Base-by-base conservation (phyloP, 2,329 filamentous ascomycete species). In the Achaetomium macrosporum region DNA sequence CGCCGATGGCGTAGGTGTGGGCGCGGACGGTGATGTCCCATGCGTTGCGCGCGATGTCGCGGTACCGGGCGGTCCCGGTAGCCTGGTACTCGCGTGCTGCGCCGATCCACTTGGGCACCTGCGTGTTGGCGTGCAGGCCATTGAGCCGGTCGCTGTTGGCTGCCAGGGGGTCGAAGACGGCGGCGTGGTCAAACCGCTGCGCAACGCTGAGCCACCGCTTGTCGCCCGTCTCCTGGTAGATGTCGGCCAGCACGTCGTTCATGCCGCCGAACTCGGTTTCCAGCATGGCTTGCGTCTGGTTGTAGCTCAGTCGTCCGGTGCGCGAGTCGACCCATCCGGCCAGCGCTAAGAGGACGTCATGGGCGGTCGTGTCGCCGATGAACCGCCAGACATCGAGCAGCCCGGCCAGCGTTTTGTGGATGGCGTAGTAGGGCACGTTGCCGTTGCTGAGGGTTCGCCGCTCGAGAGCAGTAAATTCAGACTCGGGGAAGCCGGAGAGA, bases 71-170 rank as follows among this genome's bases (percentile, higher is more conserved):
- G 8, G 66, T 67, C 2, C 75, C 75, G 0, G 75, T 76, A 2
- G 73, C 71, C 54, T 75, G 74, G 62, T 73, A 79, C 61, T 78
- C 72, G 2, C 69, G 68, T 0, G 69, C 65, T 1, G 74, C 74
- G 9, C 76, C 76, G 13, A 79, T 76, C 74, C 75, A 78, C 54
- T 79, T 79, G 2, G 76, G 76, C 1, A 78, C 69, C 44, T 79
- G 72, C 0, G 76, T 79, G 57, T 79, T 79, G 41, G 76, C 76
- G 51, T 79, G 77, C 2, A 75, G 62, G 0, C 76, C 76, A 42
- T 70, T 66, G 19, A 79, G 67, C 1, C 65, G 57, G 53, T 79
- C 77, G n/a, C 67, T 59, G 39, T 73, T 70, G 10, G 64, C 58
- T 0, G 75, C 73, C 0, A 79, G 66, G 0, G 74, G 75, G 41